These are phyloP conservation scores for Rachicladosporium sp. DNA, from an alignment of 2,329 filamentous ascomycete species.

Conservation along the genomic window DNA sequence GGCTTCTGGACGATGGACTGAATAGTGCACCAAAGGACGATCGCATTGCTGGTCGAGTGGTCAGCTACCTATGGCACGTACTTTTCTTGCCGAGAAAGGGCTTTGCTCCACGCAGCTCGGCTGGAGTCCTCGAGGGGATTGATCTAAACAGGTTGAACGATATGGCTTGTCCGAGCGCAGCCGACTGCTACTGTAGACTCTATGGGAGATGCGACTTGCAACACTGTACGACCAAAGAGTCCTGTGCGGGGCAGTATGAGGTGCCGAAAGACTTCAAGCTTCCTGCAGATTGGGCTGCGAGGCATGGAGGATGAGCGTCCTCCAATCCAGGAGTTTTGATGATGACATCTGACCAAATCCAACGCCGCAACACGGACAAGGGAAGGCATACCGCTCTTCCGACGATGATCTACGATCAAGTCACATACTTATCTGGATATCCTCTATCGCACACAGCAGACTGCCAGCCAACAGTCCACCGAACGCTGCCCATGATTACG, in stretches of 20 bases:
- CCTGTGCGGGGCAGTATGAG: constrained; percentile 29
- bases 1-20: constrained; percentile 34
- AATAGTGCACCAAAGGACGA: constrained; percentile 28
- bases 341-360: no score
- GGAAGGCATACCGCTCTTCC: no score
- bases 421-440: constrained; percentile 7
- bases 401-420: no score
- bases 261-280: constrained; percentile 28
- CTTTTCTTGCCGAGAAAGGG: constrained; percentile 26
- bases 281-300: constrained; percentile 12
- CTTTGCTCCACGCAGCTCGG: not conserved
- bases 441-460: constrained; percentile 24
- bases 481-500: constrained; percentile 60
- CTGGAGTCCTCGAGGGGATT: constrained; percentile 13
- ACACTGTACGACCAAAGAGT: constrained; percentile 18
- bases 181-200: constrained; percentile 33
- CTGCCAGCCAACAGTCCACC: constrained; percentile 48
- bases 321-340: no score
- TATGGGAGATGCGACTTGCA: constrained; percentile 28
- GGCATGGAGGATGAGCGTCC: not conserved
- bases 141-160: constrained; percentile 28
- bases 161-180: constrained; percentile 25
- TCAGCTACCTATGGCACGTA: constrained; percentile 40
- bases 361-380: no score
- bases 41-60: constrained; percentile 27